Evolutionary conservation across 768 basidiomycete genomes (phyloP), one percentile per base, ranked within the genome.

Genomic region (Crucibulum laeve): DNA sequence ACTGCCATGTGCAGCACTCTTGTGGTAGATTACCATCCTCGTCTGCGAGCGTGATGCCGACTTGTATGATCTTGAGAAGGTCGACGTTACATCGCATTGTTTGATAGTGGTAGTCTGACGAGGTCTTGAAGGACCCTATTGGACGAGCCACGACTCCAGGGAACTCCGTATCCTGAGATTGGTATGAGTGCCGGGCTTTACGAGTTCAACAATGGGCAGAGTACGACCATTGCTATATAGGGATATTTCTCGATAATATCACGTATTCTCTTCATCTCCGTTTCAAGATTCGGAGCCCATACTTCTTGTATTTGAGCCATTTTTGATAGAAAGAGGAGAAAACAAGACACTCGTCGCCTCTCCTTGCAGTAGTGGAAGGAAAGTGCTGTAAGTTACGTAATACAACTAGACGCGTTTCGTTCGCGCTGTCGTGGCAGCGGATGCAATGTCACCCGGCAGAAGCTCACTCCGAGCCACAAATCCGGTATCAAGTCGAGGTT

Each of bases 81-180:
- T 99, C 96, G 56, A 98, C 96, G 65, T 99, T 99, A 70, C 94
- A 96, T 48, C 96, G 85, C 88, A 99, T 95, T 2, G 96, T 99
- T 65, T 99, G 96, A 65, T 97, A 99, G 66, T 98, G 95, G 59
- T 97, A 98, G 67, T 99, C 96, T 17, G 92, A 92, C 8, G 92
- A 91, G 0, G 93, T 94, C 63, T 91, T 92, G 75, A 97, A 98
- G 25, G 83, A 74, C 4, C 96, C 96, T 56, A 99, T 95, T 2
- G 96, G 96, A 15, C 96, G 80, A 3, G 95, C 96, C 43, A 99
- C 96, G 33, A 97, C 93, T 6, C 96, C 96, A 25, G 96, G 96
- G 63, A 98, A 98, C 62, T 99, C 96, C 42, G 96, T 97, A 63
- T 99, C 95, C 95, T 97, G 62, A 34, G 50, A 40, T 38, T 32